phyloP scores from a whole-genome alignment of 148 eudicot genomes.

The Amaranthus hypochondriacus region DNA sequence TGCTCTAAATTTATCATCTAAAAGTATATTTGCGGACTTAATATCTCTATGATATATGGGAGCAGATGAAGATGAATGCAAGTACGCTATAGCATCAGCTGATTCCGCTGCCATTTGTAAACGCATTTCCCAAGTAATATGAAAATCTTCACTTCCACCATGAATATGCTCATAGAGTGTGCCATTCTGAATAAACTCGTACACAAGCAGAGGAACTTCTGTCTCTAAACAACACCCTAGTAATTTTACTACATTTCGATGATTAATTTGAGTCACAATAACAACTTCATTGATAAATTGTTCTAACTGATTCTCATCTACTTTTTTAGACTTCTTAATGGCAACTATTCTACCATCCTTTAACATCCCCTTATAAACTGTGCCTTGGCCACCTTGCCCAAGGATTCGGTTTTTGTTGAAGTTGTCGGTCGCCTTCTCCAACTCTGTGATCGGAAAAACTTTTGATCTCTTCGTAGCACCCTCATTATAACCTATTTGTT shows the following conservation, averaged over 20 bases:
- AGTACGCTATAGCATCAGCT: conserved; percentile 32
- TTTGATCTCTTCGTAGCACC: conserved; percentile 18
- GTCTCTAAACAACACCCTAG: conserved; percentile 29
- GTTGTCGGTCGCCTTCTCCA: conserved; percentile 32
- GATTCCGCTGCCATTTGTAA: conserved; percentile 32
- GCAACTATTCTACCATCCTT: conserved; percentile 37
- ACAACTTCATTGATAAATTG: conserved; percentile 38
- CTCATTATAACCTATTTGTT: conserved; percentile 28
- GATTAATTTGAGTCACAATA: conserved; percentile 33
- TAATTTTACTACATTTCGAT: conserved; percentile 38
- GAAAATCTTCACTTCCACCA: conserved; percentile 28
- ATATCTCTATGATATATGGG: conserved; percentile 39
- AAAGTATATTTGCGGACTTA: conserved; percentile 37
- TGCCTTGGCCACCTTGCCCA: conserved; percentile 42
- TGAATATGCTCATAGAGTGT: conserved; percentile 29
- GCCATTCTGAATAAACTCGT: conserved; percentile 33
- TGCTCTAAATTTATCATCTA: conserved; percentile 33
- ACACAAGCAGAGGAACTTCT: conserved; percentile 31
- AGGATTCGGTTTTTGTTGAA: conserved; percentile 29
- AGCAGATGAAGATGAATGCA: conserved; percentile 25
- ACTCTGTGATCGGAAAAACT: conserved; percentile 23
- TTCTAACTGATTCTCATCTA: conserved; percentile 20
- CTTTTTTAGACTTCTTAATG: conserved; percentile 28
- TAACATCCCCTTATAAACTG: conserved; percentile 40
- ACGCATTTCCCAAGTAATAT: conserved; percentile 37